phyloP scores from a whole-genome alignment of 1,284 basidiomycete species.

The Ganoderma sinense region DNA sequence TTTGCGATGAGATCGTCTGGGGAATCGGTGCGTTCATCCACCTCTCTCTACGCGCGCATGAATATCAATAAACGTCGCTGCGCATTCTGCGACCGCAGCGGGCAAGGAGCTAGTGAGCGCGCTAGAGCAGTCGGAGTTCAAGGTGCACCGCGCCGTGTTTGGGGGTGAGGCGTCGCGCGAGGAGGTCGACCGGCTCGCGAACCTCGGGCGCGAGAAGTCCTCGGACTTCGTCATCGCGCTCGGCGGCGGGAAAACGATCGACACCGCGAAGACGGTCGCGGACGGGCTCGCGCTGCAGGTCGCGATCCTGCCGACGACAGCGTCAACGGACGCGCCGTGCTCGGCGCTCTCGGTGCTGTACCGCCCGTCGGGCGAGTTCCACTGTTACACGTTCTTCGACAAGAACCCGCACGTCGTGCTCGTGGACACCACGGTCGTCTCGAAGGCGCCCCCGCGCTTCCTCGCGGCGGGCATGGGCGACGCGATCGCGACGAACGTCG shows the following conservation, averaged over 20 bases:
- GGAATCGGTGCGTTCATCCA: constrained; percentile 38
- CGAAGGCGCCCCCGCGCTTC: constrained; percentile 42
- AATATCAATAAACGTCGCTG: not conserved
- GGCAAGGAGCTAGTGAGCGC: constrained; percentile 39
- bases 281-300: constrained; percentile 38
- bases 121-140: constrained; percentile 37
- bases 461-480: constrained; percentile 45
- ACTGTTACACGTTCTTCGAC: constrained; percentile 43
- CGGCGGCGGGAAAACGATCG: constrained; percentile 45
- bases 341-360: constrained; percentile 45
- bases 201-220: constrained; percentile 30
- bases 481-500: constrained; percentile 45
- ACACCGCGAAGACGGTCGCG: constrained; percentile 43
- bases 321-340: constrained; percentile 46
- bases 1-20: constrained; percentile 42
- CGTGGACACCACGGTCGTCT: constrained; percentile 44
- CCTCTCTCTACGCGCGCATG: not conserved
- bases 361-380: constrained; percentile 42
- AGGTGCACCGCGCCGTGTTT: constrained; percentile 38
- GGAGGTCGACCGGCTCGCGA: constrained; percentile 39
- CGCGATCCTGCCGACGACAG: constrained; percentile 43
- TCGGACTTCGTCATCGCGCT: constrained; percentile 44
- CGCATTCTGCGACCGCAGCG: constrained; percentile 26
- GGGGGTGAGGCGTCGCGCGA: constrained; percentile 42
- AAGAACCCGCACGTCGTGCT: constrained; percentile 44